Evolutionary conservation across 1,139 yeast genomes (phyloP), one percentile per base, ranked within the genome.

Genomic region (Candida smagusa): DNA sequence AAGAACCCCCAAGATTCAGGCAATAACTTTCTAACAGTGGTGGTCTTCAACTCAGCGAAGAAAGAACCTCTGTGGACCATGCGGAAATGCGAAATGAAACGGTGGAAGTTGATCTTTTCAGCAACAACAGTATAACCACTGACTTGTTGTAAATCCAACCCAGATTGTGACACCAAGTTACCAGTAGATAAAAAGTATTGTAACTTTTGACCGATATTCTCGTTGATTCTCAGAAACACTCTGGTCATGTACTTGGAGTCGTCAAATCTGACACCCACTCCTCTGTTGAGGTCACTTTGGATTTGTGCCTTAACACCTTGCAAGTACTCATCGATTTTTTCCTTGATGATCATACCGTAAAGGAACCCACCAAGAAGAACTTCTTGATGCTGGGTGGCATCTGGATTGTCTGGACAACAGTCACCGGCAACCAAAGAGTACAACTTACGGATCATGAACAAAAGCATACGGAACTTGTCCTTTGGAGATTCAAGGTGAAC

Each of bases 21-120:
- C 42, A 92, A 74, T 55, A 92, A 73, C 62, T 92, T 92, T 72
- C 99, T 82, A 37, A 92, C 99, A 1, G 98, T 85, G 22, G 98
- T 94, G 28, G 98, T 92, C 61, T 94, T 92, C 65, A 92, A 77
- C 65, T 92, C 96, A 31, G 99, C 97, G 62, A 92, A 92, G 82
- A 92, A 92, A 48, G 97, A 88, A 64, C 99, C 99, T 79, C 99
- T 84, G 66, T 92, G 99, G 36, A 92, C 98, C 98, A 92, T 92
- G 68, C 99, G 74, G 76, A 92, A 92, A 72, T 92, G 99, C 13
- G 97, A 81, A 48, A 92, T 83, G 68, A 92, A 92, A 61, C 99
- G 85, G 64, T 94, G 86, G 74, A 89, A 92, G 63, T 92, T 92
- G 63, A 92, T 92, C 64, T 94, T 92, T 67, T 92, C 99, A 2